Conservation (phyloP, 176 grass and related monocot genomes). For the Ananas comosus region DNA sequence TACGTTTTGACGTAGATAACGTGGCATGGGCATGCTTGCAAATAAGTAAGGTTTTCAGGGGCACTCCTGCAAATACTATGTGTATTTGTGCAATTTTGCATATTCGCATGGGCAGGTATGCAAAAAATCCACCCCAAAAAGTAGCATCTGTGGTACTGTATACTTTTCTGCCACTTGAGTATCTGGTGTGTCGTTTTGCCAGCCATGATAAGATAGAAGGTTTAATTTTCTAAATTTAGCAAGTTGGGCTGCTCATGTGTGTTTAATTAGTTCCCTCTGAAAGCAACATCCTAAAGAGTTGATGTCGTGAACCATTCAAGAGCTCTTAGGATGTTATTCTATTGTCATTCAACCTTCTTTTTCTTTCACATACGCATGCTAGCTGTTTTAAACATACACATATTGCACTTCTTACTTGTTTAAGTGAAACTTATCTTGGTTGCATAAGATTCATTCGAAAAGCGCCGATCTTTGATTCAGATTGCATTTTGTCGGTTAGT, state of each 20-base stretch:
- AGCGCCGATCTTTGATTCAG: too few relatives aligned
- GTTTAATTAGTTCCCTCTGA: neutral
- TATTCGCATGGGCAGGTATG: too few relatives aligned
- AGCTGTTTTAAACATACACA: neutral
- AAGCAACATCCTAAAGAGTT: neutral
- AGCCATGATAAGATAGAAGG: neutral
- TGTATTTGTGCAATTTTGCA: too few relatives aligned
- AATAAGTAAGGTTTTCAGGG: too few relatives aligned
- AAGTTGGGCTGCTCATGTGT: neutral
- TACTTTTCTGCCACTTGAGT: neutral
- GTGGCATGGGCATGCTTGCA: too few relatives aligned
- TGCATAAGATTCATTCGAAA: too few relatives aligned
- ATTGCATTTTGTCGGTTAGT: too few relatives aligned
- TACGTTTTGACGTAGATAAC: too few relatives aligned
- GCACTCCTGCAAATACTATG: too few relatives aligned
- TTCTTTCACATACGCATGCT: neutral
- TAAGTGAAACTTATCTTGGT: too few relatives aligned
- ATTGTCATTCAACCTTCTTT: neutral
- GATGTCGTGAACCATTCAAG: neutral
- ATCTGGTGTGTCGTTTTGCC: neutral
- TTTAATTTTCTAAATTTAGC: neutral
- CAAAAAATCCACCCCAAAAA: too few relatives aligned
- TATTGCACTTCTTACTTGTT: neutral
- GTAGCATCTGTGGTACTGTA: too few relatives aligned
- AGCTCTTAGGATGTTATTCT: neutral